These are phyloP conservation scores for Hypoxylon lienhwacheense DNA, from an alignment of 495 filamentous ascomycete genomes.

Conservation along the genomic window DNA sequence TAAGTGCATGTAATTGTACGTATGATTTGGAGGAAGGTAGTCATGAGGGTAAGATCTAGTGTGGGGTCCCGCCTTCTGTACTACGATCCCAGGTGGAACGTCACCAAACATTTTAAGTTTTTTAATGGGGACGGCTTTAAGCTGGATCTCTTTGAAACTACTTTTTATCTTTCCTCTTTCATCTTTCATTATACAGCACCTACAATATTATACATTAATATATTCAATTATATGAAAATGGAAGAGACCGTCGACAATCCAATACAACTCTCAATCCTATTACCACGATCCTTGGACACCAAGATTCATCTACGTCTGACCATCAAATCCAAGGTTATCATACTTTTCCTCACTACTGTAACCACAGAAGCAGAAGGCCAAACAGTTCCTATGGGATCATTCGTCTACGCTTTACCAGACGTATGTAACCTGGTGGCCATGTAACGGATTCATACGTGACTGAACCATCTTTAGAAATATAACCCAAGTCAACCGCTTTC, in stretches of 20 bases:
- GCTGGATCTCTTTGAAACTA: neutral
- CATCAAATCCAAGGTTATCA: slow-evolving; percentile 63
- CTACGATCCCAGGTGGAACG: neutral
- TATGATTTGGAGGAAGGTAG: no score
- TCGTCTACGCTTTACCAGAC: slow-evolving; percentile 91
- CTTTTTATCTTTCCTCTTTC: neutral
- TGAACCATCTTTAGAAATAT: slow-evolving; percentile 48
- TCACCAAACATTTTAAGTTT: no score
- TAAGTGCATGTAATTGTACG: no score
- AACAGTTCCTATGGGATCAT: slow-evolving; percentile 68
- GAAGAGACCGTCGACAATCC: slow-evolving; percentile 32
- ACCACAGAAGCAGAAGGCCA: slow-evolving; percentile 58
- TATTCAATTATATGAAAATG: slow-evolving; percentile 23
- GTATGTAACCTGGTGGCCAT: slow-evolving; percentile 52
- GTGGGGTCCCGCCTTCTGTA: slow-evolving; percentile 12
- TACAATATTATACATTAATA: no score
- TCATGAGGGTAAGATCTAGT: neutral
- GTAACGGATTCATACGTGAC: neutral
- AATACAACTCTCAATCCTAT: slow-evolving; percentile 72
- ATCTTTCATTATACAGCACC: no score
- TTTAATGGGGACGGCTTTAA: no score
- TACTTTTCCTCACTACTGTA: slow-evolving; percentile 77
- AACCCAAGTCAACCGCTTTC: slow-evolving; percentile 65
- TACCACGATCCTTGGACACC: slow-evolving; percentile 75
- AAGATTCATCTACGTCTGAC: slow-evolving; percentile 79